Base-by-base conservation (phyloP, 345 rosid genomes). In the Melastoma malabathricum region DNA sequence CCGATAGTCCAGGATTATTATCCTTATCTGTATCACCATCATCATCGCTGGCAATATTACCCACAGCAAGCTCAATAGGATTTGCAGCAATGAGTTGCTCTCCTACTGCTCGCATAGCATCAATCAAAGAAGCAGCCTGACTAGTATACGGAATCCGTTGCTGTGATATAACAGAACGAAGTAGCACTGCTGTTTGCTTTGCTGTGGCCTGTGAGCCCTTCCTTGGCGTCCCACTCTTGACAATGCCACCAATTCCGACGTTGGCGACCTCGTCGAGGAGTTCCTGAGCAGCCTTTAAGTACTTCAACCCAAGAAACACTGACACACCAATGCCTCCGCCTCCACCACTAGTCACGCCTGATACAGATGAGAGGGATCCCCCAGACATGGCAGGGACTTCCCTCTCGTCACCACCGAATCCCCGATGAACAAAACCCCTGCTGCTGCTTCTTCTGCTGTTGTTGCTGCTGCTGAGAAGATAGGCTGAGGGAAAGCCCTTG, bases 201-300 rank as follows among this genome's bases (percentile, higher is more conserved):
- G 99, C 90, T n/a, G 97, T 87, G 18, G 97, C 94, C 18, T 83
- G 97, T 44, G 97, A 88, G 44, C 99, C 99, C 66, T 93, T 82
- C 63, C 76, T 79, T 6, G 70, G 67, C 12, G 63, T 13, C 64
- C 41, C 16, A 61, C 66, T 38, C 54, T 61, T 46, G 49, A 27
- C 27, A 38, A 22, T 43, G 48, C 15, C 54, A 47, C 56, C n/a
- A 19, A 14, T 20, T 58, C 68, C 76, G 44, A 83, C 76, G 43
- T 65, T 67, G 13, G 75, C 84, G 47, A 83, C 78, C 59, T 80
- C 92, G 52, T 78, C 82, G 15, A 86, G 80, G 20, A 86, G 72
- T 69, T 83, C 88, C 58, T 83, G 95, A 9, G 82, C 72, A 9
- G 83, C 88, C 59, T 60, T 74, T 65, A 86, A 60, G 80, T 80